These are phyloP conservation scores for Tetracladium marchalianum DNA, from an alignment of 495 filamentous ascomycete genomes.

Conservation along the genomic window DNA sequence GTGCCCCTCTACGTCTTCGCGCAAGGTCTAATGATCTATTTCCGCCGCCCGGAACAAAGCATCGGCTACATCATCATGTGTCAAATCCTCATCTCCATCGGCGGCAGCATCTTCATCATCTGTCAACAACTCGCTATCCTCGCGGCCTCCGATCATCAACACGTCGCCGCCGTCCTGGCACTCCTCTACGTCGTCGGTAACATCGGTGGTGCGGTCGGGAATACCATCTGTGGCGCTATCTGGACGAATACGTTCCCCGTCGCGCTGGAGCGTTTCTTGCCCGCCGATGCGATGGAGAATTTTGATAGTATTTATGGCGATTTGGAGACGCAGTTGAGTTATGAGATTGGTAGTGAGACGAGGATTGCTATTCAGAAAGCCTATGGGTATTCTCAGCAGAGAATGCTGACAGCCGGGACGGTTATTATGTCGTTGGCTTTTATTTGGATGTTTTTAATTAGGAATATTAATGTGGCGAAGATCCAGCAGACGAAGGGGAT, in stretches of 20 bases:
- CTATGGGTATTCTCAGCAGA: conserved; percentile 44
- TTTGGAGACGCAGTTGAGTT: conserved; percentile 40
- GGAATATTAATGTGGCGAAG: conserved; percentile 9
- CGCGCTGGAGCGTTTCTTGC: conserved; percentile 34
- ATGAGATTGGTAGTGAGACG: conserved; percentile 36
- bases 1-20: conserved; percentile 54
- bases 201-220: conserved; percentile 44
- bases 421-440: conserved; percentile 4
- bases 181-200: conserved; percentile 37
- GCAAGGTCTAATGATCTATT: conserved; percentile 54
- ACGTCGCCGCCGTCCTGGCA: conserved; percentile 45
- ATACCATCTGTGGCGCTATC: conserved; percentile 43
- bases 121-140: conserved; percentile 45
- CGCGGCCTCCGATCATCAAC: conserved; percentile 39
- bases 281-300: conserved; percentile 24
- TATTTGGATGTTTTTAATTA: conserved; percentile 6
- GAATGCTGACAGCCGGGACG: conserved; percentile 38
- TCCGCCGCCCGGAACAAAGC: conserved; percentile 42
- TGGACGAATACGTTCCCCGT: conserved; percentile 41
- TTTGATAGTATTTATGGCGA: conserved; percentile 40
- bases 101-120: conserved; percentile 49
- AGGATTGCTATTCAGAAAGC: conserved; percentile 44
- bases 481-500: conserved; percentile 6
- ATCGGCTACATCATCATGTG: conserved; percentile 57
- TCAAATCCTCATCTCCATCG: conserved; percentile 59